phyloP scores from a whole-genome alignment of 371 early-diverging fungal species.

The Mucor racemosus region DNA sequence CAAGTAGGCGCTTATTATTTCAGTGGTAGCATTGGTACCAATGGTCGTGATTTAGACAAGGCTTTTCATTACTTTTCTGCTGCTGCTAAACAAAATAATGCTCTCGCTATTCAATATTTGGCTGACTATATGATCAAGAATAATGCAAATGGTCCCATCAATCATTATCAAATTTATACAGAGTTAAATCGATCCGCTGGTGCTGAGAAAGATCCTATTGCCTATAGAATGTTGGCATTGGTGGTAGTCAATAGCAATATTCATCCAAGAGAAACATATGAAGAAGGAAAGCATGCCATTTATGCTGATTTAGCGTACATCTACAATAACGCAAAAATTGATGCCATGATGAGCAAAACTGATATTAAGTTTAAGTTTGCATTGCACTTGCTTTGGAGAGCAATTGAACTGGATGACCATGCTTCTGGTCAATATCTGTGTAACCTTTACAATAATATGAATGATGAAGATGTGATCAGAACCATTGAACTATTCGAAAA shows the following conservation, averaged over 20 bases:
- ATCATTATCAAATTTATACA: slow-evolving; percentile 4
- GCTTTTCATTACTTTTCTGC: slow-evolving; percentile 24
- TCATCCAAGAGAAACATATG: slow-evolving; percentile 5
- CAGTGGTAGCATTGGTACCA: slow-evolving; percentile 9
- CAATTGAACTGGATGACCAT: slow-evolving; percentile 22
- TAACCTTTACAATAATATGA: slow-evolving; percentile 13
- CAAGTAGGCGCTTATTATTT: slow-evolving; percentile 25
- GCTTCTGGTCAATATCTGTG: slow-evolving; percentile 21
- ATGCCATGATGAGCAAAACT: neutral
- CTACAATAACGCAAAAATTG: slow-evolving; percentile 9
- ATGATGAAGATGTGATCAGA: slow-evolving; percentile 9
- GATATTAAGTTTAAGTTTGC: slow-evolving; percentile 18
- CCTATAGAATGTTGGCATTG: slow-evolving; percentile 26
- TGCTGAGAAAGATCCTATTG: slow-evolving; percentile 12
- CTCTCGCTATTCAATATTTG: slow-evolving; percentile 25
- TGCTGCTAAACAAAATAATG: slow-evolving; percentile 23
- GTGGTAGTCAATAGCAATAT: slow-evolving; percentile 6
- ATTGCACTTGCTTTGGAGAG: slow-evolving; percentile 26
- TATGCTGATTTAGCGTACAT: neutral
- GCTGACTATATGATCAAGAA: slow-evolving; percentile 30
- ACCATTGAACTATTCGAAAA: slow-evolving; percentile 18
- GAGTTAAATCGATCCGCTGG: slow-evolving; percentile 19
- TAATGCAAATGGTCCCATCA: neutral
- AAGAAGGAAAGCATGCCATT: neutral
- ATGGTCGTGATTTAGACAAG: neutral